A percentile compares a stretch with the other conserved stretches of the same genome.
Conservation (phyloP, 106 monocot genomes). For the Acorus calamus region DNA sequence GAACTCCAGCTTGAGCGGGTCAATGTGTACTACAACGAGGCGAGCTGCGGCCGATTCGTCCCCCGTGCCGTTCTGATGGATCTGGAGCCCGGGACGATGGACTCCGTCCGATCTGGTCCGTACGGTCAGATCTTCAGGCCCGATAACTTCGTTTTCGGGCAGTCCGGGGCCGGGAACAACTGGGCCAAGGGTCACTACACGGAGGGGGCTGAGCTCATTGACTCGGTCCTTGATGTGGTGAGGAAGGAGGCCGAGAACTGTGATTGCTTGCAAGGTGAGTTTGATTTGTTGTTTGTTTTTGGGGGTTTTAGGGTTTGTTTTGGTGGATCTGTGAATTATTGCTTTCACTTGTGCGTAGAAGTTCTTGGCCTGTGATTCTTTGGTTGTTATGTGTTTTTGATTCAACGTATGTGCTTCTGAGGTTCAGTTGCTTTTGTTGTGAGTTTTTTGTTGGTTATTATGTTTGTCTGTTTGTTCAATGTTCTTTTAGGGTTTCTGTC, state of each 20-base stretch:
- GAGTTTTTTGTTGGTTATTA: no score
- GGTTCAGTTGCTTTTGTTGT: no score
- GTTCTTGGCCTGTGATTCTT: no score
- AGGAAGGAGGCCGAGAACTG: constrained; percentile 32
- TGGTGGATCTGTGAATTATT: no score
- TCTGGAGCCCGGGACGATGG: constrained; percentile 26
- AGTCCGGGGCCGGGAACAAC: constrained; percentile 24
- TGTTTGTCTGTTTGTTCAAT: no score
- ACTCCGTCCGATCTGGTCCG: constrained; percentile 12
- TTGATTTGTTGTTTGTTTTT: background rate
- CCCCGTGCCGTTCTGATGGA: constrained; percentile 23
- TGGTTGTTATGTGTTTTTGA: no score
- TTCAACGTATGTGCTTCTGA: no score
- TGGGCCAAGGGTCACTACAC: constrained; percentile 29
- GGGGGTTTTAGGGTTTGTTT: no score
- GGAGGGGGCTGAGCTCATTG: constrained; percentile 24
- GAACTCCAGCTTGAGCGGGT: constrained; percentile 20
- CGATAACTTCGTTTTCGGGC: constrained; percentile 24
- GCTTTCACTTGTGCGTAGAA: no score
- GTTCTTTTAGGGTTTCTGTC: no score
- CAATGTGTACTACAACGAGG: constrained; percentile 27
- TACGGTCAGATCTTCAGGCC: constrained; percentile 1
- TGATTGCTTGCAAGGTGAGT: constrained; percentile 20
- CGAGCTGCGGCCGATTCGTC: constrained; percentile 16
- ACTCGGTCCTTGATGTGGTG: constrained; percentile 23